A percentile compares a stretch with the other conserved stretches of the same genome.
These are phyloP conservation scores for Scenedesmus sp. DNA, from an alignment of 163 green algal species.

Conservation along the genomic window DNA sequence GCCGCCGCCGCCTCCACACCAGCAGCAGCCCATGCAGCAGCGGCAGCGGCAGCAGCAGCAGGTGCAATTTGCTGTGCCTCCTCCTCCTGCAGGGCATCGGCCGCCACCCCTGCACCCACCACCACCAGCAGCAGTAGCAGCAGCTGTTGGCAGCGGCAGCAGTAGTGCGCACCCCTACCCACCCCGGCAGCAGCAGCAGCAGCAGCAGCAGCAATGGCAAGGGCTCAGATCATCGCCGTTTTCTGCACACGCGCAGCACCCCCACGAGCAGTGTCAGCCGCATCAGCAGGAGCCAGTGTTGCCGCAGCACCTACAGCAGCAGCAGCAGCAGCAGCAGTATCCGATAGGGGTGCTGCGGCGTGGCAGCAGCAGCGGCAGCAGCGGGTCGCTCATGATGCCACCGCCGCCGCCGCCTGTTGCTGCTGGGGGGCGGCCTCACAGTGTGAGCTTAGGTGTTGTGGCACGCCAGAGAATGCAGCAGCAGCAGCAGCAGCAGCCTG, in stretches of 20 bases:
- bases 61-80: background rate
- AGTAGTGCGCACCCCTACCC: background rate
- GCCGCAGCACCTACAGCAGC: background rate
- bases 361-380: constrained; percentile 27
- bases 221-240: background rate
- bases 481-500: constrained; percentile 15
- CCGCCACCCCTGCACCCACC: background rate
- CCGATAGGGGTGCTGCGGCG: background rate
- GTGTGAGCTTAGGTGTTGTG: background rate
- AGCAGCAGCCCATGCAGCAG: constrained; percentile 1
- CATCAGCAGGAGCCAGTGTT: background rate
- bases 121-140: background rate
- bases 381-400: background rate
- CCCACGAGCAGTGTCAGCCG: background rate
- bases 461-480: background rate
- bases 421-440: background rate
- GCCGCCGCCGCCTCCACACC: background rate
- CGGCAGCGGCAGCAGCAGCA: background rate
- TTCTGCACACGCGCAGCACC: constrained; percentile 1
- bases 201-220: constrained; percentile 9
- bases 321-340: background rate
- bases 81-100: background rate
- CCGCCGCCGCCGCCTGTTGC: background rate
- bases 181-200: constrained; percentile 19
- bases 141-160: background rate